phyloP scores from a whole-genome alignment of 306 rosid genomes.

The Cucumis sativus region Cucumber_9930_V3 NC_026659.2:926501-927000 shows the following conservation, averaged over 20 bases:
- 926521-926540: not conserved
- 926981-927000: conserved; percentile 41
- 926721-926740: conserved; percentile 66
- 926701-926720: conserved; percentile 48
- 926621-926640: conserved; percentile 91
- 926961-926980: conserved; percentile 78
- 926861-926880: conserved; percentile 64
- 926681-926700: conserved; percentile 17
- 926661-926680: conserved; percentile 22
- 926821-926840: conserved; percentile 51
- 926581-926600: conserved; percentile 5
- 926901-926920: conserved; percentile 24
- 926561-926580: not conserved
- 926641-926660: conserved; percentile 42
- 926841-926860: conserved; percentile 54
- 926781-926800: conserved; percentile 39
- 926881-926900: conserved; percentile 61
- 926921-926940: conserved; percentile 36
- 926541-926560: not conserved
- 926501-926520: not conserved
- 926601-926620: conserved; percentile 67
- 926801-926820: conserved; percentile 48
- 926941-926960: conserved; percentile 65
- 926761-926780: conserved; percentile 69
- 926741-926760: conserved; percentile 76